These are phyloP conservation scores for Starmerella bacillaris DNA, from an alignment of 805 yeast species.

Conservation along the genomic window DNA sequence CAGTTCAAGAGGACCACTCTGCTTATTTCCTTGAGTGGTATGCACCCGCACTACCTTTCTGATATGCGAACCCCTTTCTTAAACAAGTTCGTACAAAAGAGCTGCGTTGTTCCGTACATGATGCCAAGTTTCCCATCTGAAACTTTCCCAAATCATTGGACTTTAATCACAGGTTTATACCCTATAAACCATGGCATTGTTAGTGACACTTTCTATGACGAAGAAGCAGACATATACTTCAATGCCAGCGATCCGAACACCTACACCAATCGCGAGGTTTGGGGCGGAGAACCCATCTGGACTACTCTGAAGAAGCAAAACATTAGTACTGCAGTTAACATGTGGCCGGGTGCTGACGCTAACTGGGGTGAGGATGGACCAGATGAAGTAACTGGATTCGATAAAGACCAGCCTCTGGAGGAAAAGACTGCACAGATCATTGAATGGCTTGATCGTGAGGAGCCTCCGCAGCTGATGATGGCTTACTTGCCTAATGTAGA, in stretches of 20 bases:
- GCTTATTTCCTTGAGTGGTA: slow-evolving; percentile 67
- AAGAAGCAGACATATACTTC: slow-evolving; percentile 36
- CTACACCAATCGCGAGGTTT: slow-evolving; percentile 42
- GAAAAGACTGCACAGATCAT: slow-evolving; percentile 41
- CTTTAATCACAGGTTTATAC: slow-evolving; percentile 66
- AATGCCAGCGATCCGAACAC: slow-evolving; percentile 38
- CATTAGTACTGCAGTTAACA: slow-evolving; percentile 57
- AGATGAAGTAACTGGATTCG: slow-evolving; percentile 41
- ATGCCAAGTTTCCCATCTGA: slow-evolving; percentile 74
- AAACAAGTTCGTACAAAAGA: slow-evolving; percentile 37
- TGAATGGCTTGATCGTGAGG: slow-evolving; percentile 43
- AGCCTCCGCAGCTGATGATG: slow-evolving; percentile 60
- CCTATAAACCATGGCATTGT: slow-evolving; percentile 79
- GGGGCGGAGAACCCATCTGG: slow-evolving; percentile 93
- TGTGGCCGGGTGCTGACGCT: slow-evolving; percentile 94
- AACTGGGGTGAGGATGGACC: slow-evolving; percentile 33
- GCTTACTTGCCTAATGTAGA: slow-evolving; percentile 71
- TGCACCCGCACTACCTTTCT: slow-evolving; percentile 75
- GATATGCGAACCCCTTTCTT: slow-evolving; percentile 50
- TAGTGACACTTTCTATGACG: slow-evolving; percentile 64
- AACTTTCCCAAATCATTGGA: slow-evolving; percentile 86
- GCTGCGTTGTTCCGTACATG: slow-evolving; percentile 61
- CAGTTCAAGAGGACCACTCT: slow-evolving; percentile 63
- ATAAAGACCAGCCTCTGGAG: slow-evolving; percentile 42
- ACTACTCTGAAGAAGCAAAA: slow-evolving; percentile 48